phyloP scores from a whole-genome alignment of 805 yeast genomes.

The Kodamaea restingae region DNA sequence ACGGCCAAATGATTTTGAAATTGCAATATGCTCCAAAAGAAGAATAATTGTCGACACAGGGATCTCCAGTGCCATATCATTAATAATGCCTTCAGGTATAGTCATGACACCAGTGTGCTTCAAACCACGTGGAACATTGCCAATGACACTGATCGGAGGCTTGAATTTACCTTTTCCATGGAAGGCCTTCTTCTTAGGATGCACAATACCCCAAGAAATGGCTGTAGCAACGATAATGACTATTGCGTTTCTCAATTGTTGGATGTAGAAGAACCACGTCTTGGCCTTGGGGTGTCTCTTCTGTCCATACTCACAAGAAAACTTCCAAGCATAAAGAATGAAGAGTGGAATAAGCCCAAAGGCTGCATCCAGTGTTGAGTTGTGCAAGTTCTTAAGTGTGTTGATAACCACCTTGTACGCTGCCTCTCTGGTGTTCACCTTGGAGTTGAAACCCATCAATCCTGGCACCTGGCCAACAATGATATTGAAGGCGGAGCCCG shows the following conservation, averaged over 20 bases:
- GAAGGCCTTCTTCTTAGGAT: conserved; percentile 35
- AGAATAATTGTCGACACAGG: conserved; percentile 84
- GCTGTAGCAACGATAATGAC: conserved; percentile 78
- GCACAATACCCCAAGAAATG: conserved; percentile 74
- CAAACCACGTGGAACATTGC: conserved; percentile 80
- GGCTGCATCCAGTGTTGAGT: conserved; percentile 76
- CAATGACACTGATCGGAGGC: conserved; percentile 58
- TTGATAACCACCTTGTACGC: conserved; percentile 68
- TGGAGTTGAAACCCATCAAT: conserved; percentile 67
- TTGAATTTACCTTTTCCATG: conserved; percentile 31
- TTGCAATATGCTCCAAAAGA: conserved; percentile 88
- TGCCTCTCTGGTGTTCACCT: conserved; percentile 68
- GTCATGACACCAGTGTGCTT: conserved; percentile 69
- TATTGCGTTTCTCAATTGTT: conserved; percentile 77
- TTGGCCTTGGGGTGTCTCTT: conserved; percentile 58
- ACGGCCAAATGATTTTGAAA: conserved; percentile 90
- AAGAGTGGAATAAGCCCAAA: conserved; percentile 78
- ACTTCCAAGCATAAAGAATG: conserved; percentile 71
- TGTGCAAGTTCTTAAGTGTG: conserved; percentile 65
- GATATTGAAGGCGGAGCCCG: conserved; percentile 87
- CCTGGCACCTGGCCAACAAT: conserved; percentile 82
- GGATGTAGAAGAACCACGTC: conserved; percentile 61
- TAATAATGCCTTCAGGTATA: conserved; percentile 55
- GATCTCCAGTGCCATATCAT: conserved; percentile 65
- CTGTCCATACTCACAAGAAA: conserved; percentile 53